Evolutionary conservation across 2,329 filamentous ascomycete species (phyloP).

Genomic region (Ceratocystis huliohia): DNA sequence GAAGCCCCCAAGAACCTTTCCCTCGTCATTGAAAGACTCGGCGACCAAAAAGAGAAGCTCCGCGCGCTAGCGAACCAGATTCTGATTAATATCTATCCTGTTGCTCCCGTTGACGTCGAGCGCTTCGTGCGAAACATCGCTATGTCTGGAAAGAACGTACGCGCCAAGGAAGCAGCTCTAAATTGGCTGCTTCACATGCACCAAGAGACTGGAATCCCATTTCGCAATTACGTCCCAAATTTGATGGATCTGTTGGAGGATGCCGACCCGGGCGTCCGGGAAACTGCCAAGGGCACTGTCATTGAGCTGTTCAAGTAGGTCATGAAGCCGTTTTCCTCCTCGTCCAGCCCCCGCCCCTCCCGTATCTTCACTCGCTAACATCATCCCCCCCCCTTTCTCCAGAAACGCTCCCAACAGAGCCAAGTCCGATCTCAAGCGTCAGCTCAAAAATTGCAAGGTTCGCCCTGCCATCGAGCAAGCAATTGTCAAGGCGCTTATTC

Average conservation of each 20-base stretch:
- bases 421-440: slow-evolving; percentile 78
- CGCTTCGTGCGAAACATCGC: slow-evolving; percentile 64
- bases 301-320: slow-evolving; percentile 72
- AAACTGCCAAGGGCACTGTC: slow-evolving; percentile 68
- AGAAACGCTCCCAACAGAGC: slow-evolving; percentile 68
- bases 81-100: slow-evolving; percentile 62
- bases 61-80: slow-evolving; percentile 61
- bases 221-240: slow-evolving; percentile 68
- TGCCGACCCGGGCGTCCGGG: slow-evolving; percentile 74
- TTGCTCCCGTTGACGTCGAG: slow-evolving; percentile 62
- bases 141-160: slow-evolving; percentile 65
- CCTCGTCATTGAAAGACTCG: slow-evolving; percentile 69
- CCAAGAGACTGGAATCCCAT: slow-evolving; percentile 62
- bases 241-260: slow-evolving; percentile 84
- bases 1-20: slow-evolving; percentile 61
- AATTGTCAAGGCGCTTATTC: slow-evolving; percentile 62
- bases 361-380: slow-evolving; percentile 9
- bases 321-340: too few species aligned
- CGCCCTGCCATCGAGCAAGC: slow-evolving; percentile 72
- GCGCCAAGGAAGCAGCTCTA: slow-evolving; percentile 75
- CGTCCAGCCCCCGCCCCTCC: too few species aligned
- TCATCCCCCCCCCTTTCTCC: background rate
- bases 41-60: slow-evolving; percentile 78
- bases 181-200: slow-evolving; percentile 81
- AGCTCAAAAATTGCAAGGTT: slow-evolving; percentile 72